Evolutionary conservation across 192 early-diverging fungal genomes (phyloP).

Genomic region (Thoreauomyces humboldtii): DNA sequence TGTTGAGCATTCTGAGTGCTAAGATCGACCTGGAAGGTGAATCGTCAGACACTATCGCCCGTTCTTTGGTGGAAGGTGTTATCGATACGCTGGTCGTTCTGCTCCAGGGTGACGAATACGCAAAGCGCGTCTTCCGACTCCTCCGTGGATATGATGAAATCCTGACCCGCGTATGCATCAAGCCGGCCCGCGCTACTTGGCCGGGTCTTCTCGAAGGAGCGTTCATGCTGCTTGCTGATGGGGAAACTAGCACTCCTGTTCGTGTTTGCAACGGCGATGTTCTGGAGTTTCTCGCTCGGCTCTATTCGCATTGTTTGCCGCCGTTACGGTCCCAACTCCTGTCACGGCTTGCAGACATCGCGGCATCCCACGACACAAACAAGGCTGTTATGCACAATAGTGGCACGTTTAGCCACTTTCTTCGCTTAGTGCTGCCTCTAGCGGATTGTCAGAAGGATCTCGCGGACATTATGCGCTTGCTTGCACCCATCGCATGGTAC

Average conservation of each 20-base stretch:
- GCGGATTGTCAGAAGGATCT: conserved; percentile 6
- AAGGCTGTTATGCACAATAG: conserved; percentile 30
- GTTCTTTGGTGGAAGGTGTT: conserved; percentile 2
- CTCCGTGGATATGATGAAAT: conserved; percentile 39
- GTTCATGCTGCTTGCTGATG: conserved; percentile 20
- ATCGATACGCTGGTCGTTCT: conserved; percentile 28
- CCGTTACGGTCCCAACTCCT: conserved; percentile 14
- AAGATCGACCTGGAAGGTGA: background rate
- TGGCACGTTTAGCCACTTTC: conserved; percentile 20
- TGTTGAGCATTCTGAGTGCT: conserved; percentile 20
- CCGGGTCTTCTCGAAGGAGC: conserved; percentile 23
- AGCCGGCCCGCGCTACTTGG: conserved; percentile 23
- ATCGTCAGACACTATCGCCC: background rate
- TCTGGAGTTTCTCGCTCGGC: conserved; percentile 20
- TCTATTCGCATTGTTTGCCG: conserved; percentile 24
- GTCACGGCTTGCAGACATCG: conserved; percentile 23
- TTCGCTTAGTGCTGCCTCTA: conserved; percentile 28
- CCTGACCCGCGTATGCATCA: conserved; percentile 21
- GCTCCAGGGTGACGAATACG: conserved; percentile 18
- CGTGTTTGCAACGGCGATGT: conserved; percentile 39
- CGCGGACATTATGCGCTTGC: conserved; percentile 24
- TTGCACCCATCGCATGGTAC: conserved; percentile 38
- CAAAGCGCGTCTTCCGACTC: conserved; percentile 22
- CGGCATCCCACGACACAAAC: conserved; percentile 37
- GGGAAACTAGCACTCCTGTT: background rate